These are phyloP conservation scores for Acmispon strigosus DNA, from an alignment of 306 rosid genomes.

Conservation along the genomic window DNA sequence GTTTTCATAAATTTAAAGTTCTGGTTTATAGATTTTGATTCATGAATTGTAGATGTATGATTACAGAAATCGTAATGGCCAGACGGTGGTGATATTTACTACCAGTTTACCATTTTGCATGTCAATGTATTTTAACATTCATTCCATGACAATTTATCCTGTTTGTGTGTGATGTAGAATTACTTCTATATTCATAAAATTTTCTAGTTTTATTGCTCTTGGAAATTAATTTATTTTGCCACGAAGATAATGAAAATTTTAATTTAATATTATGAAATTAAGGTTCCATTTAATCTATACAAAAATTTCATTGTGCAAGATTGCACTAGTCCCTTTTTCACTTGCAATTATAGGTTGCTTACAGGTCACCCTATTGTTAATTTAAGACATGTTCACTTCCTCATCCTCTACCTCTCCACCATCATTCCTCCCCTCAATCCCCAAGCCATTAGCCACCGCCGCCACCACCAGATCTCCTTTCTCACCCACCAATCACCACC, in stretches of 20 bases:
- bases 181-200: background rate
- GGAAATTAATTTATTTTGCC: background rate
- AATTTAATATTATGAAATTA: no score
- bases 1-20: constrained; percentile 12
- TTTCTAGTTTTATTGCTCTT: background rate
- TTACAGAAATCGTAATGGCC: constrained; percentile 13
- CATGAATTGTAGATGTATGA: constrained; percentile 25
- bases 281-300: no score
- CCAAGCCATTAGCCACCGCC: no score
- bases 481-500: no score
- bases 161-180: background rate
- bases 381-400: no score
- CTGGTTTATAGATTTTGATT: constrained; percentile 28
- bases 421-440: no score
- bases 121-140: constrained; percentile 10
- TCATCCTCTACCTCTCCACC: no score
- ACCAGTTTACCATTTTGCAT: background rate
- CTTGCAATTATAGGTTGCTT: no score
- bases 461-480: no score
- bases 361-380: no score
- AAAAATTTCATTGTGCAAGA: no score
- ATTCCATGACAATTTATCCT: background rate
- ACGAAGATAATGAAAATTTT: background rate
- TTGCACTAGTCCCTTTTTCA: no score
- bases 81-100: background rate